Conservation (phyloP, 345 rosid species). For the Hibiscus syriacus region DNA sequence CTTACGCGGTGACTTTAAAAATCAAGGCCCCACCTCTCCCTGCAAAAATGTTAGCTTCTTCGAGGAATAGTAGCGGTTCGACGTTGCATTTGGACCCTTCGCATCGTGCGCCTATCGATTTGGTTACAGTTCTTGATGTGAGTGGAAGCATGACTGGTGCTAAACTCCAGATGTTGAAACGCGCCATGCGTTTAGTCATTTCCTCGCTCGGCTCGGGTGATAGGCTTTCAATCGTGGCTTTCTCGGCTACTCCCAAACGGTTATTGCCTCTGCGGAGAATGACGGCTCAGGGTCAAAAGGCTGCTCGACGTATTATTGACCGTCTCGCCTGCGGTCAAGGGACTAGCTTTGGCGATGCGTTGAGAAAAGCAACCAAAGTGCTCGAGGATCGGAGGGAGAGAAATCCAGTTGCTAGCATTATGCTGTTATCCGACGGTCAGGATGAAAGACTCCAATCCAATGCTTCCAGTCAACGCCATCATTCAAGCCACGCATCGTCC, state of each 20-base stretch:
- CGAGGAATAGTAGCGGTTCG: constrained; percentile 4
- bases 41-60: not conserved
- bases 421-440: constrained; percentile 62
- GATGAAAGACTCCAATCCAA: constrained; percentile 22
- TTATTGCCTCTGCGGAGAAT: constrained; percentile 59
- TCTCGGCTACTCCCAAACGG: constrained; percentile 49
- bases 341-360: constrained; percentile 47
- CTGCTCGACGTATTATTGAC: constrained; percentile 50
- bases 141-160: constrained; percentile 49
- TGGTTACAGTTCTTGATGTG: constrained; percentile 65
- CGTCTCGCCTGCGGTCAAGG: constrained; percentile 56
- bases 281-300: constrained; percentile 66
- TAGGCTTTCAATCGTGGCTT: constrained; percentile 64
- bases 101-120: constrained; percentile 66
- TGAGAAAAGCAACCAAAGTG: constrained; percentile 71
- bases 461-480: constrained; percentile 21
- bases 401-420: constrained; percentile 64
- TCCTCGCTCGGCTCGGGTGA: constrained; percentile 61
- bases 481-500: constrained; percentile 30
- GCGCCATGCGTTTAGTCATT: constrained; percentile 56
- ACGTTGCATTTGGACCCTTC: constrained; percentile 23
- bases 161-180: constrained; percentile 62
- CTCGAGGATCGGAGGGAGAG: constrained; percentile 75
- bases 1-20: constrained; percentile 48
- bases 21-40: constrained; percentile 54